phyloP scores from a whole-genome alignment of 176 grass and related monocot species.

The Eleusine indica region DNA sequence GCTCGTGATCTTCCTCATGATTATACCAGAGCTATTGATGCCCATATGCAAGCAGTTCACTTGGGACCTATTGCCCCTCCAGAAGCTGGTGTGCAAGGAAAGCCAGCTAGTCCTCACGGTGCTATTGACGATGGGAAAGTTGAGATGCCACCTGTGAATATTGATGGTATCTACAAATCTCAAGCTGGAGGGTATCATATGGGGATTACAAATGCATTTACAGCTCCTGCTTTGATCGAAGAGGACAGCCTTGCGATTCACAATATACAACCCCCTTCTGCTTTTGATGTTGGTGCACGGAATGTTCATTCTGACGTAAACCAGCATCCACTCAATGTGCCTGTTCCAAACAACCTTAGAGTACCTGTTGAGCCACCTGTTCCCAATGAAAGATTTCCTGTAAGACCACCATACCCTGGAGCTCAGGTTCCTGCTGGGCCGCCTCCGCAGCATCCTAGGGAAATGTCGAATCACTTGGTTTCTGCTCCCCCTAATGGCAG shows the following conservation, averaged over 20 bases:
- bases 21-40: slow-evolving; percentile 58
- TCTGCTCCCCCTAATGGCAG: slow-evolving; percentile 37
- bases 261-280: slow-evolving; percentile 39
- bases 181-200: slow-evolving; percentile 61
- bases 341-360: slow-evolving; percentile 50
- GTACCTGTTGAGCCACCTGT: slow-evolving; percentile 22
- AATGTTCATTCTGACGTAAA: slow-evolving; percentile 38
- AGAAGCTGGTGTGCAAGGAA: slow-evolving; percentile 55
- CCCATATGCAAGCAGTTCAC: slow-evolving; percentile 62
- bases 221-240: slow-evolving; percentile 39
- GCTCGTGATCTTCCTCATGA: slow-evolving; percentile 50
- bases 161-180: slow-evolving; percentile 51
- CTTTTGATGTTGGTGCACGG: slow-evolving; percentile 32
- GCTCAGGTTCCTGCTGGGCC: slow-evolving; percentile 43
- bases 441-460: slow-evolving; percentile 26
- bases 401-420: slow-evolving; percentile 38
- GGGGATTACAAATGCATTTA: slow-evolving; percentile 54
- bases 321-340: slow-evolving; percentile 44
- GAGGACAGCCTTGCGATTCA: slow-evolving; percentile 53
- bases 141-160: slow-evolving; percentile 44
- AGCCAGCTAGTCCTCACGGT: slow-evolving; percentile 41
- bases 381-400: slow-evolving; percentile 46
- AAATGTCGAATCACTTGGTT: slow-evolving; percentile 56
- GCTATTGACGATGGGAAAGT: slow-evolving; percentile 29
- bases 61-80: slow-evolving; percentile 57